Percentiles rank a stretch among this genome's conserved stretches.
These are phyloP conservation scores for Coemansia guatemalensis DNA, from an alignment of 192 early-diverging fungal species.

Conservation along the genomic window DNA sequence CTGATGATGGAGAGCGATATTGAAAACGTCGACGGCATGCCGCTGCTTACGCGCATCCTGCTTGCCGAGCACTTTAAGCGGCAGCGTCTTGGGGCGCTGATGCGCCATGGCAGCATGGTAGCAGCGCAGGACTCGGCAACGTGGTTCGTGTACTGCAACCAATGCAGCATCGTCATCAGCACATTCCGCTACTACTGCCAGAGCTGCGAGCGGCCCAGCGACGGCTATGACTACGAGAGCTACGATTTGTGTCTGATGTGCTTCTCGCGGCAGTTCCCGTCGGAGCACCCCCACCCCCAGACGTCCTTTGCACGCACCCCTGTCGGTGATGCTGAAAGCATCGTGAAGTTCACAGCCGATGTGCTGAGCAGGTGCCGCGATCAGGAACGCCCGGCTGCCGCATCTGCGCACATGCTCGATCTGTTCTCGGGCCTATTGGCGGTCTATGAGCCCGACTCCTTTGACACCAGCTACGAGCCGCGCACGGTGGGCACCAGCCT, in stretches of 20 bases:
- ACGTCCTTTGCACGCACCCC: constrained; percentile 71
- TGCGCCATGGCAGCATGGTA: neutral
- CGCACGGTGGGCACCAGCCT: neutral
- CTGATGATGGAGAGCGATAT: constrained; percentile 28
- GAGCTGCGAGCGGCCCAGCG: constrained; percentile 71
- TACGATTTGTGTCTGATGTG: constrained; percentile 76
- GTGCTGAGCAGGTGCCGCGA: constrained; percentile 20
- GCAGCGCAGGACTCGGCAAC: constrained; percentile 45
- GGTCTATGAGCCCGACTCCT: constrained; percentile 37
- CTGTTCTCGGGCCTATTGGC: constrained; percentile 14
- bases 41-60: constrained; percentile 28
- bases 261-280: constrained; percentile 68
- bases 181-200: constrained; percentile 84
- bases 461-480: constrained; percentile 28
- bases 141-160: constrained; percentile 75
- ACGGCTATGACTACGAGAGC: constrained; percentile 64
- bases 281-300: constrained; percentile 73
- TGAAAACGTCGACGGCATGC: constrained; percentile 24
- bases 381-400: neutral
- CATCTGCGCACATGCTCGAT: constrained; percentile 8
- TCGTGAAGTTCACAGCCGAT: constrained; percentile 33
- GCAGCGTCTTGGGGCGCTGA: constrained; percentile 8
- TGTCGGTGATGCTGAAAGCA: constrained; percentile 32
- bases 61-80: constrained; percentile 20
- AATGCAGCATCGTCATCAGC: constrained; percentile 75